A percentile compares a stretch with the other conserved stretches of the same genome.
These are phyloP conservation scores for Aspergillus sp. DNA, from an alignment of 2,329 filamentous ascomycete species.

Conservation along the genomic window DNA sequence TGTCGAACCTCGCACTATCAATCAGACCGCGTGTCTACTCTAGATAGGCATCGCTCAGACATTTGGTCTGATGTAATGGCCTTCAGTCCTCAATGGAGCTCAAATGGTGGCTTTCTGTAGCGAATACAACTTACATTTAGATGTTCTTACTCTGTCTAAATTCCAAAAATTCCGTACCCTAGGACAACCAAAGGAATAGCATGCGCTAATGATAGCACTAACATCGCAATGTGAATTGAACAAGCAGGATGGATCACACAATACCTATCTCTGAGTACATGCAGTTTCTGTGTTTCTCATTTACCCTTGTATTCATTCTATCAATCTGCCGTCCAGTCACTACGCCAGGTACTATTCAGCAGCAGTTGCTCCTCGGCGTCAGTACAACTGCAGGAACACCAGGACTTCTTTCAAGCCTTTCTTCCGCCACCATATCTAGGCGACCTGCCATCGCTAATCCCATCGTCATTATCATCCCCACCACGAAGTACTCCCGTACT, in stretches of 20 bases:
- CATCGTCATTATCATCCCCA: neutral
- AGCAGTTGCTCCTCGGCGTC: neutral
- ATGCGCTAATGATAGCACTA: too few species aligned
- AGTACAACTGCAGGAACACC: neutral
- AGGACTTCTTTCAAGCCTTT: neutral
- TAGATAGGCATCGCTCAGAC: neutral
- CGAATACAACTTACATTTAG: too few species aligned
- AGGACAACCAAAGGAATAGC: too few species aligned
- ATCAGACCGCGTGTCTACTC: neutral
- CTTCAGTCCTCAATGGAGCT: too few species aligned
- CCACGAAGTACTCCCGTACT: neutral
- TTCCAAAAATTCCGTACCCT: too few species aligned
- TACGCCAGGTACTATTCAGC: neutral
- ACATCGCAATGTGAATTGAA: too few species aligned
- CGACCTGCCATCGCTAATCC: neutral
- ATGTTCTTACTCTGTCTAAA: too few species aligned
- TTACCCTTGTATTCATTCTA: neutral
- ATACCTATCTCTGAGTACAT: too few species aligned
- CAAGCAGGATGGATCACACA: too few species aligned
- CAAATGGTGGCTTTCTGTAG: too few species aligned
- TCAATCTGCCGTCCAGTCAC: neutral
- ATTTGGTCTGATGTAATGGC: neutral
- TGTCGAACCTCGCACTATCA: neutral
- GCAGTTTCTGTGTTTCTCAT: too few species aligned
- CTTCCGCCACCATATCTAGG: neutral